These are phyloP conservation scores for Murraya paniculata DNA, from an alignment of 345 rosid genomes.

Conservation along the genomic window DNA sequence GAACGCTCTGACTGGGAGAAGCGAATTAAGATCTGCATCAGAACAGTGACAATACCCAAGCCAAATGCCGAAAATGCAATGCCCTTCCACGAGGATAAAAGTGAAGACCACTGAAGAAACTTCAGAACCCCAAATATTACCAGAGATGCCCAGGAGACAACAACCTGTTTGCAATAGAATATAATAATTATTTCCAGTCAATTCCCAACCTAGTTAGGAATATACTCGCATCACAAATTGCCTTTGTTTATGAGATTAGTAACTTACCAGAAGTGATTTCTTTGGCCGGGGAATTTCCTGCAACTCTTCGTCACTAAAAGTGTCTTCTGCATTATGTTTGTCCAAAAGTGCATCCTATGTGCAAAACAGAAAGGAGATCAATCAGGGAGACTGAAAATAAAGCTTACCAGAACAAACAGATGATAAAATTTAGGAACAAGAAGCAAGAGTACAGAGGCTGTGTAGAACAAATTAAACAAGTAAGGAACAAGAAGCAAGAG, in stretches of 20 bases:
- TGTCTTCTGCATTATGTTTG: conserved; percentile 61
- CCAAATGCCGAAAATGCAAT: conserved; percentile 44
- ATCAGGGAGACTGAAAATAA: conserved; percentile 2
- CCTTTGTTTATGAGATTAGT: neutral
- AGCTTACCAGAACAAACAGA: neutral
- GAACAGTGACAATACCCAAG: conserved; percentile 57
- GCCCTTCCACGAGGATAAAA: conserved; percentile 81
- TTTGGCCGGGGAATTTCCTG: conserved; percentile 67
- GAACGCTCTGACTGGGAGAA: conserved; percentile 89
- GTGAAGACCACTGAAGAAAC: conserved; percentile 66
- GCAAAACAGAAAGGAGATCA: conserved; percentile 13
- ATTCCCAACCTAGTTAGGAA: neutral
- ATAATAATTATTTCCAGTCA: neutral
- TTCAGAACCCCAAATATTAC: conserved; percentile 48
- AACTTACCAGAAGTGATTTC: conserved; percentile 68
- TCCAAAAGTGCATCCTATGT: conserved; percentile 73
- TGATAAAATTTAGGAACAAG: neutral
- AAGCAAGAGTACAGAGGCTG: neutral
- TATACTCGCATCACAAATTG: neutral
- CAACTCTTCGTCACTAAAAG: conserved; percentile 59
- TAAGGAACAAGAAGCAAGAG: neutral
- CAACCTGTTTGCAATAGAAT: conserved; percentile 46
- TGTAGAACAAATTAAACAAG: neutral
- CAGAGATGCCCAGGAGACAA: conserved; percentile 55
- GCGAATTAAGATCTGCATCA: conserved; percentile 79